Evolutionary conservation across 2,329 filamentous ascomycete genomes (phyloP).

Genomic region (Beauveria scarabaeidicola): DNA sequence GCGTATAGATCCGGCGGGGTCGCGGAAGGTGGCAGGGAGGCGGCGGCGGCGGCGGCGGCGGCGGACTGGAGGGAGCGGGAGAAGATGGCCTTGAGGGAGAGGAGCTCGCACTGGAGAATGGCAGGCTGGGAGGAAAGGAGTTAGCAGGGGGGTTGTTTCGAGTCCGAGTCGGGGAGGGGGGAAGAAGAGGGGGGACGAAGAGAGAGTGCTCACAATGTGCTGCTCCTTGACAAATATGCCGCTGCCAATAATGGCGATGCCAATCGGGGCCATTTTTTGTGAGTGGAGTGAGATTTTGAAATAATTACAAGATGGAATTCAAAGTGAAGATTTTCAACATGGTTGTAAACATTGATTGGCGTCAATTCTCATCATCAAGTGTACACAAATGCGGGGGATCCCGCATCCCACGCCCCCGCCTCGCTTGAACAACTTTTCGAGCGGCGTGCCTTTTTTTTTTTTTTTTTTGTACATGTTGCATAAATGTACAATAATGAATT

Average conservation of each 20-base stretch:
- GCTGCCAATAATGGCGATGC: slow-evolving; percentile 53
- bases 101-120: slow-evolving; percentile 39
- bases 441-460: too few relatives aligned
- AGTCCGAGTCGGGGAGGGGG: too few relatives aligned
- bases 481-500: too few relatives aligned
- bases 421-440: too few relatives aligned
- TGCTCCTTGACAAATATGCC: slow-evolving; percentile 54
- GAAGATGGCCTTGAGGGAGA: slow-evolving; percentile 57
- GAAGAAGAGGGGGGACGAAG: not conserved
- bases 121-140: slow-evolving; percentile 36
- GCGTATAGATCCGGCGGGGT: slow-evolving; percentile 44
- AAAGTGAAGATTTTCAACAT: not conserved
- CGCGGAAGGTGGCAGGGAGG: slow-evolving; percentile 23
- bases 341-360: too few relatives aligned
- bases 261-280: slow-evolving; percentile 26
- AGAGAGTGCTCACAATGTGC: slow-evolving; percentile 37
- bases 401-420: not conserved
- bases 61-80: slow-evolving; percentile 54
- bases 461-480: too few relatives aligned
- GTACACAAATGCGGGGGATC: not conserved
- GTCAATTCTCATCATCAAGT: too few relatives aligned
- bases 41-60: slow-evolving; percentile 29
- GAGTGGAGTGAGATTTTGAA: not conserved
- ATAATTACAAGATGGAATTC: not conserved
- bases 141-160: not conserved